Percentiles rank a stretch among this genome's conserved stretches.
Evolutionary conservation across 1,139 yeast species (phyloP).

Genomic region (Nadsonia starkeyi-henricii): DNA sequence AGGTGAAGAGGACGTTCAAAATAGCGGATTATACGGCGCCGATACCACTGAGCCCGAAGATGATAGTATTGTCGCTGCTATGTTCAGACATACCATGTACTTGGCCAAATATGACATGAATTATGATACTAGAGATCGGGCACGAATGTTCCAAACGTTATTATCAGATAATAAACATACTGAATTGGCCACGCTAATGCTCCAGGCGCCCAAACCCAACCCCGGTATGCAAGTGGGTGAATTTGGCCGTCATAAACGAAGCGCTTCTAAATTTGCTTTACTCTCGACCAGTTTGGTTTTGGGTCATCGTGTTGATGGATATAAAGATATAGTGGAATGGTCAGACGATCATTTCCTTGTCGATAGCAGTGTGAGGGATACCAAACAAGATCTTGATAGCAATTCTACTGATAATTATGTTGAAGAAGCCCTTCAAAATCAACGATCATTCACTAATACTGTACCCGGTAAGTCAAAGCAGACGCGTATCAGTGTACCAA

Average conservation of each 20-base stretch:
- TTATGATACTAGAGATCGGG: conserved; percentile 74
- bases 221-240: conserved; percentile 18
- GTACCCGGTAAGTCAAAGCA: conserved; percentile 4
- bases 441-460: conserved; percentile 3
- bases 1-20: conserved; percentile 5
- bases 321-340: conserved; percentile 21
- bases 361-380: conserved; percentile 20
- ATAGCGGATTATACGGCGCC: conserved; percentile 5
- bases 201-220: conserved; percentile 70
- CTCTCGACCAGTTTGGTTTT: conserved; percentile 23
- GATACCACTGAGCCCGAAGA: conserved; percentile 7
- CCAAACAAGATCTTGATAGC: conserved; percentile 8
- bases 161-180: conserved; percentile 24
- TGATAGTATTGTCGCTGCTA: conserved; percentile 34
- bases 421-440: conserved; percentile 2
- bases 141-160: conserved; percentile 53
- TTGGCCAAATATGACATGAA: conserved; percentile 62
- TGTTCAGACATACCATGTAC: conserved; percentile 43
- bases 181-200: conserved; percentile 54
- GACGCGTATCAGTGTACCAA: conserved; percentile 4
- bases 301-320: conserved; percentile 22
- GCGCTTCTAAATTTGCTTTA: conserved; percentile 11
- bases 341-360: conserved; percentile 15
- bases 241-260: conserved; percentile 6
- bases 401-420: conserved; percentile 5